Conservation (phyloP, 257 asterid genomes). For the Fraxinus cuspidata region DNA sequence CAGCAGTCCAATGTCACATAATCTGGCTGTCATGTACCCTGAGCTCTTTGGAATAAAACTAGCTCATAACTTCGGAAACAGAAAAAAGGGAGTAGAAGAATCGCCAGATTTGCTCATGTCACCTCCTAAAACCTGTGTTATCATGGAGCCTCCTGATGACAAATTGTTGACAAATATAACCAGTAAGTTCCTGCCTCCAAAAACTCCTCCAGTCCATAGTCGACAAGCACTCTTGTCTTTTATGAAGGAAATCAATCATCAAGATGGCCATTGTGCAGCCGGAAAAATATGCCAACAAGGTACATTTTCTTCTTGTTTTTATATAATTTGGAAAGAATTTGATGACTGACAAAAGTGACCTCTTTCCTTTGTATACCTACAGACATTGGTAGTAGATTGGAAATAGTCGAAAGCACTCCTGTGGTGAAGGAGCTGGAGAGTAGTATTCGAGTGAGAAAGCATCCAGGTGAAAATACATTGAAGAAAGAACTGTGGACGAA, state of each 20-base stretch:
- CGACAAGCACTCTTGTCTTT: constrained; percentile 20
- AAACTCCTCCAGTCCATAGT: constrained; percentile 14
- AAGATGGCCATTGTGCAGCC: constrained; percentile 25
- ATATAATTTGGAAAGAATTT: not conserved
- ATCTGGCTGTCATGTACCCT: constrained; percentile 53
- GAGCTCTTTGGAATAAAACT: constrained; percentile 62
- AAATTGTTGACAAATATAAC: constrained; percentile 23
- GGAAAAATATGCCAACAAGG: constrained; percentile 37
- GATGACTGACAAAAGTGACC: constrained; percentile 2
- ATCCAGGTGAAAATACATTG: constrained; percentile 94
- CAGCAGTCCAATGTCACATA: constrained; percentile 40
- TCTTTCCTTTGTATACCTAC: constrained; percentile 11
- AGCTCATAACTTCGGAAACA: constrained; percentile 37
- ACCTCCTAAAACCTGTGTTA: constrained; percentile 87
- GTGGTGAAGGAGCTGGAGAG: constrained; percentile 54
- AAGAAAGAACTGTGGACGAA: constrained; percentile 86
- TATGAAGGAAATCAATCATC: constrained; percentile 22
- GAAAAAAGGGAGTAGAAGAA: constrained; percentile 48
- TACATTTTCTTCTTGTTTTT: constrained; percentile 18
- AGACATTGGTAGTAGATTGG: constrained; percentile 40
- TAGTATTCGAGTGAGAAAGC: constrained; percentile 54
- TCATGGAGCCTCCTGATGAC: constrained; percentile 73
- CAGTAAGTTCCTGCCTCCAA: constrained; percentile 27
- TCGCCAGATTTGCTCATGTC: constrained; percentile 72
- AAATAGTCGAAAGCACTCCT: constrained; percentile 62